Evolutionary conservation across 768 basidiomycete species (phyloP), one percentile per base, ranked within the genome.

Genomic region (Mycena galopus): DNA sequence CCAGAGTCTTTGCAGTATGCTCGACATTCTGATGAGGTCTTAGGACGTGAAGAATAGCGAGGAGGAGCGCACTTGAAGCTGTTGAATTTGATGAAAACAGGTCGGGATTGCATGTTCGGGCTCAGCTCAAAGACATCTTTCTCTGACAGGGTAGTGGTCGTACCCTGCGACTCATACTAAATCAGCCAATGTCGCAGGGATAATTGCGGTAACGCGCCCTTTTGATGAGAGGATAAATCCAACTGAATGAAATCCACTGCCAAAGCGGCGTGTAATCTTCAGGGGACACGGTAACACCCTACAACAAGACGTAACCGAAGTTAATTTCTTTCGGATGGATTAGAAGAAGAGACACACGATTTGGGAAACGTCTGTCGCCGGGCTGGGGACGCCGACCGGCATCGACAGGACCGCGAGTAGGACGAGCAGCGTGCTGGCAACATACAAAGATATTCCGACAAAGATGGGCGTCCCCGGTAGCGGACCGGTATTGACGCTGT

Each of bases 51-150:
- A 32, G 19, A 19, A 30, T 4, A 5, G n/a, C 2, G 32, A 33
- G 35, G 16, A 37, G n/a, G n/a, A n/a, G n/a, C 56, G 16, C 44
- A 64, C 42, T 47, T 21, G 11, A 70, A 47, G 32, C 11, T 56
- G 65, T 64, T 83, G 72, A 88, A 91, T 73, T 88, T 87, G 37
- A 80, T 77, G 75, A 93, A 93, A 8, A 95, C 79, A 0, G 93
- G 88, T 0, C 89, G 87, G 0, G 93, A 91, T 72, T 90, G 91
- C 72, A 90, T 81, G 0, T 89, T 91, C 2, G 92, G 91, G 73
- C 92, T 93, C 23, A 96, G 83, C 44, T 84, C 69, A 91, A 92
- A 94, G 1, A 95, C 89, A 67, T 95, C 93, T 0, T 85, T 81
- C 77, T 95, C 93, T 53, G 89, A n/a, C n/a, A n/a, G n/a, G n/a